These are phyloP conservation scores for Solanum piurae DNA, from an alignment of 257 asterid genomes.

Conservation along the genomic window DNA sequence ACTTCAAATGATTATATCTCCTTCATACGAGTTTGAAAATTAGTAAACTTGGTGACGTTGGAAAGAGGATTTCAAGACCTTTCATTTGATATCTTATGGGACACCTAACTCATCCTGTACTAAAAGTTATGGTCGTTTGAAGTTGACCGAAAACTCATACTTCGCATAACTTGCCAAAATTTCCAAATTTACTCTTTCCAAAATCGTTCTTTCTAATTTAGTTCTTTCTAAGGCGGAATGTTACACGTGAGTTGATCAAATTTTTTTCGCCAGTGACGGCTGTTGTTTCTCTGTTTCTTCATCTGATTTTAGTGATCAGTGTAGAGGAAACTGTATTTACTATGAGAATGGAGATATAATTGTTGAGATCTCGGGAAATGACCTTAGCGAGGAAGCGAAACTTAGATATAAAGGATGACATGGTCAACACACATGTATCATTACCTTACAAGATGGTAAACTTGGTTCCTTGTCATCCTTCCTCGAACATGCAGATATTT, in stretches of 20 bases:
- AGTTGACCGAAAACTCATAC: too few species aligned
- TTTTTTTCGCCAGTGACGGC: background rate
- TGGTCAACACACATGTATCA: background rate
- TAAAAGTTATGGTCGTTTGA: too few species aligned
- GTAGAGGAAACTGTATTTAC: background rate
- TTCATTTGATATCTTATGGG: too few species aligned
- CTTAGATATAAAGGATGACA: background rate
- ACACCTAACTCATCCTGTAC: too few species aligned
- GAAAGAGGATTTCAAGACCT: too few species aligned
- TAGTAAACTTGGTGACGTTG: too few species aligned
- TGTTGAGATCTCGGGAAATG: background rate
- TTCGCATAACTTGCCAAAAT: too few species aligned
- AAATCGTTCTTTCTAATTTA: too few species aligned
- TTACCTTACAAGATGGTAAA: background rate
- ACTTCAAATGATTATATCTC: too few species aligned
- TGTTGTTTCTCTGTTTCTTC: background rate
- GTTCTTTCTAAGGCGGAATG: too few species aligned
- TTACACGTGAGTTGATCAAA: background rate
- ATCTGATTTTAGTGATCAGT: background rate
- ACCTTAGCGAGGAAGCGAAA: background rate
- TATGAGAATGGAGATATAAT: background rate
- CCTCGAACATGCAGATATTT: background rate
- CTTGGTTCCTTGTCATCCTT: background rate
- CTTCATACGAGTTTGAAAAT: too few species aligned
- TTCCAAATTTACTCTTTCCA: too few species aligned